A percentile compares a stretch with the other conserved stretches of the same genome.
These are phyloP conservation scores for Chrysopogon serrulatus DNA, from an alignment of 176 grass and related monocot genomes.

Conservation along the genomic window DNA sequence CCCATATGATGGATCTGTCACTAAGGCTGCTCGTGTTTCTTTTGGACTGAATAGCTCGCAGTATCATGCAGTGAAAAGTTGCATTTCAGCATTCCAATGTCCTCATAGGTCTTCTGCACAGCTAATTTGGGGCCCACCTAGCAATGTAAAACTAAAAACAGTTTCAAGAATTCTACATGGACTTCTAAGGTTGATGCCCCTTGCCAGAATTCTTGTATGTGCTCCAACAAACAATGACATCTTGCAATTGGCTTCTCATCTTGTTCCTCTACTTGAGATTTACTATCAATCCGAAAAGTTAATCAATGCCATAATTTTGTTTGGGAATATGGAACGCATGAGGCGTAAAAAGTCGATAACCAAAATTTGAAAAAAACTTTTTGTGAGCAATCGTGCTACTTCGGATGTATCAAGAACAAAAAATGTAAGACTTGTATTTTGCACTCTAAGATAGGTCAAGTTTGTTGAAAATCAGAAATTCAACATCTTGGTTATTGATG, in stretches of 20 bases:
- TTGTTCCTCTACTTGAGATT: neutral
- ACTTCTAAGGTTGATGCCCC: too few species aligned
- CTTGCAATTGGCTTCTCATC: neutral
- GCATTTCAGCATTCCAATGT: conserved; percentile 14
- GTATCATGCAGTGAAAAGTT: conserved; percentile 4
- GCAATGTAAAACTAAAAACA: conserved; percentile 52
- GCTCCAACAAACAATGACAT: neutral
- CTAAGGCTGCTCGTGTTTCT: neutral
- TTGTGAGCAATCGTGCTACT: neutral
- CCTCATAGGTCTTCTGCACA: neutral
- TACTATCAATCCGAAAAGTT: neutral
- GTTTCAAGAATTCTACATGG: too few species aligned
- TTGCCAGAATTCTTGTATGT: neutral
- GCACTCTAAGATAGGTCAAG: conserved; percentile 16
- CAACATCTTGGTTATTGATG: conserved; percentile 45
- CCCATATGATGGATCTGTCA: neutral
- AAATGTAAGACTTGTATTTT: conserved; percentile 28
- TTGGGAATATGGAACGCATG: neutral
- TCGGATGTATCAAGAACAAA: neutral
- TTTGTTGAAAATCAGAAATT: neutral
- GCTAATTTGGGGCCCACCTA: conserved; percentile 43
- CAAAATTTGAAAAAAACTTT: conserved; percentile 18
- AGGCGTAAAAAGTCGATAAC: too few species aligned
- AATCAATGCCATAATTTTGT: neutral
- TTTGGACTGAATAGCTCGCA: conserved; percentile 40